phyloP scores from a whole-genome alignment of 768 basidiomycete genomes.

The Cantharellus cinnabarinus region DNA sequence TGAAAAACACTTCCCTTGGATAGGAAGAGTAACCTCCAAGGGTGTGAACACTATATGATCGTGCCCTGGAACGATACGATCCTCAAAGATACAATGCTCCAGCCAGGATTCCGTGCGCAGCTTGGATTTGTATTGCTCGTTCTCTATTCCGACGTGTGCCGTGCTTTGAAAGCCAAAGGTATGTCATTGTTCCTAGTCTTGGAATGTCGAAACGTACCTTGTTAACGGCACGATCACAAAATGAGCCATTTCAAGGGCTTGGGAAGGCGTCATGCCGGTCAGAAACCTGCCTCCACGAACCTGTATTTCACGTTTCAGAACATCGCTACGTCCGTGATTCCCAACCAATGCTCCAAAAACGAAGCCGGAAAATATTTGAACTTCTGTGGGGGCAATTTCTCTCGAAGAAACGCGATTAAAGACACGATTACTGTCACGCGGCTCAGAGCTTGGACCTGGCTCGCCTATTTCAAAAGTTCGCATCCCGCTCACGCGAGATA shows the following conservation, averaged over 20 bases:
- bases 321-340: not conserved
- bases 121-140: constrained; percentile 4
- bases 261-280: constrained; percentile 20
- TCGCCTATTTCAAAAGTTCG: no score
- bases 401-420: not conserved
- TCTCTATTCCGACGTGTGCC: not conserved
- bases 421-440: not conserved
- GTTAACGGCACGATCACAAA: constrained; percentile 53
- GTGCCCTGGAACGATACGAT: constrained; percentile 42
- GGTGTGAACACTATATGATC: constrained; percentile 58
- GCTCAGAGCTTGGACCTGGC: no score
- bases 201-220: constrained; percentile 27
- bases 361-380: not conserved
- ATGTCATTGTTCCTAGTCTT: constrained; percentile 5
- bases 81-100: constrained; percentile 62
- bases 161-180: not conserved
- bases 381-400: not conserved
- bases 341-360: not conserved
- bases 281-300: not conserved
- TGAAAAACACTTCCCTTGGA: constrained; percentile 27
- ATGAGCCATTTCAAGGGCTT: constrained; percentile 21
- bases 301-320: not conserved
- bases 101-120: constrained; percentile 83
- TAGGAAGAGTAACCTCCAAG: constrained; percentile 34
- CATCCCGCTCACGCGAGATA: no score